Evolutionary conservation across 2,329 filamentous ascomycete species (phyloP).

Genomic region (Chrysoporthe puriensis): DNA sequence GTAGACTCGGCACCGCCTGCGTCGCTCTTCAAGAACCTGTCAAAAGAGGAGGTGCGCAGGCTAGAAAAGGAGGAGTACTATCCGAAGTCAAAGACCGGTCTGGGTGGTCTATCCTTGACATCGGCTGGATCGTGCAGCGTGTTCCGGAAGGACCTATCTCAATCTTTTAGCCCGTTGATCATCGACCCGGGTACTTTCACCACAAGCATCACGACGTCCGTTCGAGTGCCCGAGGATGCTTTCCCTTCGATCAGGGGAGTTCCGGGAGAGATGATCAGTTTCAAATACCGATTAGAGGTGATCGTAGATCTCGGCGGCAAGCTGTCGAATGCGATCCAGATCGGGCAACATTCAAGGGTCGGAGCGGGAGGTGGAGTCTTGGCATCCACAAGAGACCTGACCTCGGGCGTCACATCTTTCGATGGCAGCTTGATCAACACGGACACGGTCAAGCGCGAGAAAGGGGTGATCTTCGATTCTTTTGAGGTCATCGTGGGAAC

Average conservation of each 20-base stretch:
- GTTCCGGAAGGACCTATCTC: conserved; percentile 93
- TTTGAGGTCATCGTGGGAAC: conserved; percentile 91
- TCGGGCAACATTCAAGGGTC: conserved; percentile 56
- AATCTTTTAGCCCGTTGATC: conserved; percentile 85
- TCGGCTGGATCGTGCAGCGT: conserved; percentile 85
- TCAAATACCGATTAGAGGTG: conserved; percentile 92
- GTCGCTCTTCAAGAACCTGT: conserved; percentile 54
- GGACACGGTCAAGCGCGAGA: conserved; percentile 81
- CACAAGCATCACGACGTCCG: conserved; percentile 78
- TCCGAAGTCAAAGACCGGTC: conserved; percentile 82
- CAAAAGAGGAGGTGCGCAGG: conserved; percentile 67
- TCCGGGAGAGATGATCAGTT: conserved; percentile 91
- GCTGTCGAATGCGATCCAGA: conserved; percentile 72
- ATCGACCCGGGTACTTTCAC: conserved; percentile 80
- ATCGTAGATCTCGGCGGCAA: conserved; percentile 91
- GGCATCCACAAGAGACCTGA: conserved; percentile 20
- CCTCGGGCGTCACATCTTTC: conserved; percentile 40
- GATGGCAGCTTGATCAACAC: conserved; percentile 81
- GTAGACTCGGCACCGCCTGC: conserved; percentile 75
- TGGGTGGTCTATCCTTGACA: conserved; percentile 83
- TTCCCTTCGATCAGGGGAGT: conserved; percentile 92
- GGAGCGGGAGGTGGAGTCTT: conserved; percentile 42
- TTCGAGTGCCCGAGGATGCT: conserved; percentile 85
- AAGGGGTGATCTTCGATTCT: conserved; percentile 84
- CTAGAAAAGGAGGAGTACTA: conserved; percentile 82